Evolutionary conservation across 345 rosid species (phyloP).

Genomic region (Clausena lansium): DNA sequence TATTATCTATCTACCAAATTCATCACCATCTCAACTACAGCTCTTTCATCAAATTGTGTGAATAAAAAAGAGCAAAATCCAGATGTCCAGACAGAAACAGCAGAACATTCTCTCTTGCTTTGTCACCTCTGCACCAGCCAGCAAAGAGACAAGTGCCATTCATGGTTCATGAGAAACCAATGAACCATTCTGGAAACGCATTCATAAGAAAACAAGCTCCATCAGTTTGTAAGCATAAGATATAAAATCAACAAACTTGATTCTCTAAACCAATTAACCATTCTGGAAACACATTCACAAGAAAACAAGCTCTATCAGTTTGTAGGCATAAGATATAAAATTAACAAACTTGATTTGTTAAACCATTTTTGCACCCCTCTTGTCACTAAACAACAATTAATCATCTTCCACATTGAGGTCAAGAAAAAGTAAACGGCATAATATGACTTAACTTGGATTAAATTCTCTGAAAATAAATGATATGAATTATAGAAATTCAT

Average conservation of each 20-base stretch:
- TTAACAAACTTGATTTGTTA: background rate
- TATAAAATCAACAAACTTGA: background rate
- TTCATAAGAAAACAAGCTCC: conserved; percentile 6
- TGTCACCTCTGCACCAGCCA: conserved; percentile 32
- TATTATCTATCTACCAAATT: conserved; percentile 40
- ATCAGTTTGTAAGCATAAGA: conserved; percentile 11
- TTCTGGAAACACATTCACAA: conserved; percentile 25
- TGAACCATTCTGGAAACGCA: conserved; percentile 23
- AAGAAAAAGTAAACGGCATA: background rate
- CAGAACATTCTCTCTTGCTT: conserved; percentile 18
- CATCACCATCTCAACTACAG: conserved; percentile 31
- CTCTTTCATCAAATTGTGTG: conserved; percentile 10
- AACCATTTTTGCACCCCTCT: background rate
- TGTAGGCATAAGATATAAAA: background rate
- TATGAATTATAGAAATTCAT: background rate
- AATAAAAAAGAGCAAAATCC: conserved; percentile 10
- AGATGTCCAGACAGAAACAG: conserved; percentile 20
- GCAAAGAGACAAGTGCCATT: conserved; percentile 16
- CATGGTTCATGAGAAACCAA: conserved; percentile 15
- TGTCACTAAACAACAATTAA: background rate
- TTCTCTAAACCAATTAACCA: conserved; percentile 6
- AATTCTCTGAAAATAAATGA: background rate
- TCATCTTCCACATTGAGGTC: background rate
- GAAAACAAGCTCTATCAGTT: conserved; percentile 16
- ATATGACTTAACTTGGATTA: background rate